These are phyloP conservation scores for Cephaloascus albidus DNA, from an alignment of 805 yeast genomes.

Conservation along the genomic window DNA sequence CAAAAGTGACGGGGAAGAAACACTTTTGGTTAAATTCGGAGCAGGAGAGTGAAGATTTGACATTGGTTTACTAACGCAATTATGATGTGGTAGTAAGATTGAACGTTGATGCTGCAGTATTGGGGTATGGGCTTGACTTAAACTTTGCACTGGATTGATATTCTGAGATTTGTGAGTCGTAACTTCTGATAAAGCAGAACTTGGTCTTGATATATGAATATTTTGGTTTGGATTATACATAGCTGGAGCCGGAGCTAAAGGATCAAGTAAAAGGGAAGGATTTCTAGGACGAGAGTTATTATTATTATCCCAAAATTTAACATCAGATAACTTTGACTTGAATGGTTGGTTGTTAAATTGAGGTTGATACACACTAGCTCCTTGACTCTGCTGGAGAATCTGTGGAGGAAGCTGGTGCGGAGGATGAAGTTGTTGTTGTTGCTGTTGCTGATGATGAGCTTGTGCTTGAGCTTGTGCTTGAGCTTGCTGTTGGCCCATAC, in stretches of 20 bases:
- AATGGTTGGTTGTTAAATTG: constrained; percentile 1
- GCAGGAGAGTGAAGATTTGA: not conserved
- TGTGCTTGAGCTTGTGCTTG: not conserved
- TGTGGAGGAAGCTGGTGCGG: not conserved
- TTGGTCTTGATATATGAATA: not conserved
- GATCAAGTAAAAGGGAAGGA: constrained; percentile 41
- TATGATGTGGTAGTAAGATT: no score
- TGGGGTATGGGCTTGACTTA: not conserved
- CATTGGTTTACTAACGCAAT: not conserved
- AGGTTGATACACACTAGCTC: not conserved
- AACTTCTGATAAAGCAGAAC: not conserved
- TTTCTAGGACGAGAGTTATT: constrained; percentile 22
- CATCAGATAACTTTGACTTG: not conserved
- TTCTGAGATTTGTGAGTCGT: not conserved
- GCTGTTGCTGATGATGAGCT: constrained; percentile 2
- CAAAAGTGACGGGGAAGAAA: not conserved
- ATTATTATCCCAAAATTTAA: constrained; percentile 1
- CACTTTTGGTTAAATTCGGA: not conserved
- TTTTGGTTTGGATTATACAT: not conserved
- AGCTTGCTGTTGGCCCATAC: not conserved
- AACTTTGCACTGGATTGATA: not conserved
- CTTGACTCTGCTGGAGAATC: not conserved
- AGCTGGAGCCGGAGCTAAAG: constrained; percentile 33
- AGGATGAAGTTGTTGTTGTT: not conserved
- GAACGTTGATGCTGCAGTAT: not conserved